Base-by-base conservation (phyloP, 495 filamentous ascomycete genomes). In the Lindgomyces ingoldianus region DNA sequence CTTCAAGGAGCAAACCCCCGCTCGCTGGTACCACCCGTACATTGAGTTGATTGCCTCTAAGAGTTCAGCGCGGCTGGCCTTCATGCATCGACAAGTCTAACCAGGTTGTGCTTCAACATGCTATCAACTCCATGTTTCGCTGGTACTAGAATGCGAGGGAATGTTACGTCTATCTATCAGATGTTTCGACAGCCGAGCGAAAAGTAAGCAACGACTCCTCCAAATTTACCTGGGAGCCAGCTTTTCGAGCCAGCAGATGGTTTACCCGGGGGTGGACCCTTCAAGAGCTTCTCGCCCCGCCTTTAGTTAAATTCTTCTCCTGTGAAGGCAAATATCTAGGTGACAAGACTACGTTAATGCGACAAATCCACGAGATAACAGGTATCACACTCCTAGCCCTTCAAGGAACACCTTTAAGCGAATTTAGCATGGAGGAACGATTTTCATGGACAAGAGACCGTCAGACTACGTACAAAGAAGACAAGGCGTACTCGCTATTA, bases 341-440 rank as follows among this genome's bases (percentile, higher is more conserved):
- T 22, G 50, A 56, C 21, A 62, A 57, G 30, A 48, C 2, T 16
- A 25, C 46, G 6, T 45, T 58, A 10, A 24, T 29, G 45, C 29
- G 44, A 46, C 33, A 54, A 44, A 41, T 62, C 27, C 27, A 62
- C 25, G 3, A 62, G 25, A 62, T 62, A 41, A 62, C 59, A 3
- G 51, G 51, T 3, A 57, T 62, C 29, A 8, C 59, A 1, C 6
- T 53, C 39, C 33, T 12, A 10, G 59, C 51, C 18, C 59, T 62
- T 47, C 63, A 51, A 68, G 65, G 65, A 51, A 60, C 19, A 10
- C 12, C 16, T 44, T 26, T 62, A 45, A 24, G 2, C 3, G 27
- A 56, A 11, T 62, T 62, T 22, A 65, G 62, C 39, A 45, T 60
- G 1, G 47, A 52, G 6, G 62, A 68, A 33, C 44, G 54, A 22